Base-by-base conservation (phyloP, 2,329 filamentous ascomycete genomes). In the Celoporthe dispersa region DNA sequence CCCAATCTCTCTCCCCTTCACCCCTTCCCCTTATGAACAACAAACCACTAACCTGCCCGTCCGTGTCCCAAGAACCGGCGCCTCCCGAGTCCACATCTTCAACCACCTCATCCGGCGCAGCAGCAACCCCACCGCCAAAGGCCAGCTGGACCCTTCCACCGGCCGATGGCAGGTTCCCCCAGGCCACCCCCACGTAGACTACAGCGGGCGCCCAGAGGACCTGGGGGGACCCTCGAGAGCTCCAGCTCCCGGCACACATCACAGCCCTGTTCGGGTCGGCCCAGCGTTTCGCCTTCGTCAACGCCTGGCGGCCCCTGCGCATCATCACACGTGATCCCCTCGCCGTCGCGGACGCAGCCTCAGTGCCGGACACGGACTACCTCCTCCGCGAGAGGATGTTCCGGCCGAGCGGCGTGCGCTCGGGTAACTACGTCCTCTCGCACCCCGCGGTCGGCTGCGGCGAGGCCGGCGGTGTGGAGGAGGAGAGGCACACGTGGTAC, bases 161-260 rank as follows among this genome's bases (percentile, higher is more conserved):
- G 68, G 68, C 33, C 65, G 72, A 0, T 76, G 80, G 39, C 82
- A 82, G 16, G 35, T 25, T 31, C 84, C 83, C 1, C 84, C 84
- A 25, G 68, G 63, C 68, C 81, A 84, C 11, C 85, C 88, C 1
- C 87, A 90, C 76, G 87, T 89, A 72, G 87, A 89, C 76, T 86
- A 89, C 75, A 84, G 85, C 22, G 81, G 81, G 51, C 83, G 82
- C 73, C 75, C 77, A 3, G 79, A 83, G 74, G 81, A 86, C 72
- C 80, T 86, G 0, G 2, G 11, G 68, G 68, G 7, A 80, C 83
- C 44, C 82, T 83, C 0, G 78, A 80, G 76, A 78, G 69, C 82
- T 87, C 3, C 28, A 37, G 63, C 60, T 69, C 33, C 68, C 85
- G 1, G 84, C 84, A 67, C 86, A 87, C 74, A 84, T 87, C 72